These are phyloP conservation scores for Bonnemaisonia californica DNA, from an alignment of 31 red algal genomes.

Conservation along the genomic window DNA sequence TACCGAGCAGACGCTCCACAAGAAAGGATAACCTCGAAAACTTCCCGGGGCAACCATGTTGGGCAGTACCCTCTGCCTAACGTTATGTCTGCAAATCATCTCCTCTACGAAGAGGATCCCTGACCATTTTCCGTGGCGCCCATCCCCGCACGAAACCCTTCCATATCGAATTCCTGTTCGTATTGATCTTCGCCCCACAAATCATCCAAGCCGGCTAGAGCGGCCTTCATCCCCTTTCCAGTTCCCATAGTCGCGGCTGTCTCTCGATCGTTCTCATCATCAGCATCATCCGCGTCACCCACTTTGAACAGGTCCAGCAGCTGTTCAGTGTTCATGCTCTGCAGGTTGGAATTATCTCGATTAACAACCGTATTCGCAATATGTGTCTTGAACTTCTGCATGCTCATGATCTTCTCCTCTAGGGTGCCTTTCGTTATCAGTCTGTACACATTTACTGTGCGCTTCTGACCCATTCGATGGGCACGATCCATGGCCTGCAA, in stretches of 20 bases:
- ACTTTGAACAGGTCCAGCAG: slow-evolving; percentile 92
- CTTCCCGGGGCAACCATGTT: too few relatives aligned
- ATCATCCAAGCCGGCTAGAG: slow-evolving; percentile 67
- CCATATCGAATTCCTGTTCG: slow-evolving; percentile 82
- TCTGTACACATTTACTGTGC: slow-evolving; percentile 92
- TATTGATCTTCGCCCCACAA: slow-evolving; percentile 89
- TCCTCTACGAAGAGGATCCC: too few relatives aligned
- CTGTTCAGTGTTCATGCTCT: slow-evolving; percentile 88
- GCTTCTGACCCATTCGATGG: slow-evolving; percentile 93
- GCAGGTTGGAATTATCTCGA: slow-evolving; percentile 85
- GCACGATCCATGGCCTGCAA: slow-evolving; percentile 99
- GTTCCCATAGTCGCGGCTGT: slow-evolving; percentile 14
- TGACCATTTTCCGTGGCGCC: slow-evolving; percentile 9
- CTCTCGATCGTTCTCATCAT: slow-evolving; percentile 8
- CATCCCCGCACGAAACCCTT: slow-evolving; percentile 73
- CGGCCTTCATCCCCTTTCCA: slow-evolving; percentile 67
- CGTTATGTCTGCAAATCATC: too few relatives aligned
- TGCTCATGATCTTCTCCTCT: slow-evolving; percentile 97
- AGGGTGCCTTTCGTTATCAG: slow-evolving; percentile 89
- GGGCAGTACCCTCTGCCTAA: too few relatives aligned
- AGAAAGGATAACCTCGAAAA: too few relatives aligned
- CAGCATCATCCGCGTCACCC: slow-evolving; percentile 49
- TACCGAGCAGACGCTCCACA: too few relatives aligned
- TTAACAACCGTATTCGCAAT: slow-evolving; percentile 97
- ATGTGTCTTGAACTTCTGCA: slow-evolving; percentile 97